Base-by-base conservation (phyloP, 2,329 filamentous ascomycete species). In the Colletotrichum salicis region DNA sequence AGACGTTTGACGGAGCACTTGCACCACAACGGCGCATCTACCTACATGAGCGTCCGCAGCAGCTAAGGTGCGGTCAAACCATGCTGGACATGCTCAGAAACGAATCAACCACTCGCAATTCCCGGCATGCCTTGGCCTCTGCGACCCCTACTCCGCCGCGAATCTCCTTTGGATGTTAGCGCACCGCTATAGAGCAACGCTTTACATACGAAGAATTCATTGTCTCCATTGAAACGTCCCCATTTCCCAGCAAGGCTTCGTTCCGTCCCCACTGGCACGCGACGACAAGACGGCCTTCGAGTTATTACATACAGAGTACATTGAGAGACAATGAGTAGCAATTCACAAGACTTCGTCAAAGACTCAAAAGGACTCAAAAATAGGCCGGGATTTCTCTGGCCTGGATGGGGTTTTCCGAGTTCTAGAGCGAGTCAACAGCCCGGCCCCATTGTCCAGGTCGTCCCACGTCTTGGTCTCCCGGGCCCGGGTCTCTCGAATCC, bases 391-490 rank as follows among this genome's bases (percentile, higher is more conserved):
- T 24, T 56, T 48, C 60, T 22, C 35, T 22, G 35, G 29, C 19
- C 63, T 37, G 3, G 48, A 63, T 52, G 67, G 63, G 37, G 37
- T 51, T 22, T 22, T 35, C 48, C 48, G 52, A 55, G 64, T 54
- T 69, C 69, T 71, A 59, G 69, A 71, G 69, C 69, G 69, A 71
- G 69, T 71, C 69, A 71, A 71, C 59, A 64, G 65, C 65, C 69
- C 45, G 48, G 69, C 59, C 64, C 64, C 41, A 54, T 57, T 31
- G 56, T 55, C 62, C 67, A 65, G 57, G 64, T 56, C 64, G 64
- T 61, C 51, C 64, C 57, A 69, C 54, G 66, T 33, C 58, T 37
- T 61, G 37, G 59, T 64, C 55, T 31, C 41, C 59, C 37, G 41
- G 52, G 41, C 52, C 58, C 2, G 12, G 5, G 29, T 45, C 41